Evolutionary conservation across 1,139 yeast species (phyloP).

Genomic region (Sugiyamaella xylanicola): DNA sequence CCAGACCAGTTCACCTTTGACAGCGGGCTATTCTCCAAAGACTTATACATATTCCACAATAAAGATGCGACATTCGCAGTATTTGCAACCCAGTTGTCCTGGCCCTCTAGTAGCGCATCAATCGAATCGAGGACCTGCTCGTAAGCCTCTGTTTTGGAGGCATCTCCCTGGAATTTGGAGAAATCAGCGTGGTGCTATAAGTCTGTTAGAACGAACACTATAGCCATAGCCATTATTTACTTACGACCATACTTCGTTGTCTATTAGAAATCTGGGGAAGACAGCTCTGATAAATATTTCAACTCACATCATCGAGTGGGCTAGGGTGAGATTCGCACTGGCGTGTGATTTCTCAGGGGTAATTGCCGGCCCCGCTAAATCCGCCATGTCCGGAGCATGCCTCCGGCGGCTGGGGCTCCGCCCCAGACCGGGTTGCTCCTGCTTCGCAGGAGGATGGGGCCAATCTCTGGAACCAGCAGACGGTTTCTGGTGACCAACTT

Average conservation of each 20-base stretch:
- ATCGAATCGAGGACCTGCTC: constrained; percentile 62
- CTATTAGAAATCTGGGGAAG: no score
- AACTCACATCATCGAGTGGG: not conserved
- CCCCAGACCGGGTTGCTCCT: no score
- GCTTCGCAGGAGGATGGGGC: no score
- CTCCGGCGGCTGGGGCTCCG: no score
- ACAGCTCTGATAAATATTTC: not conserved
- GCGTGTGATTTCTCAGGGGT: not conserved
- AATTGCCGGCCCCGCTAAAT: not conserved
- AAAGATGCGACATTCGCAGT: constrained; percentile 82
- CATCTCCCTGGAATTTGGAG: constrained; percentile 29
- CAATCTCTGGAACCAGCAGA: no score
- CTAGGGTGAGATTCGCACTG: not conserved
- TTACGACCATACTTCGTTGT: not conserved
- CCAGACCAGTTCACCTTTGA: constrained; percentile 86
- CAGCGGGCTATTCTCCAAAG: constrained; percentile 44
- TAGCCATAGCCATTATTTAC: not conserved
- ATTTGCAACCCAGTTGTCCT: constrained; percentile 84
- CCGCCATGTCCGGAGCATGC: no score
- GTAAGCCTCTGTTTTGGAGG: constrained; percentile 58
- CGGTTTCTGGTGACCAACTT: no score
- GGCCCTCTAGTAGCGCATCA: constrained; percentile 62
- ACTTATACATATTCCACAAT: constrained; percentile 83
- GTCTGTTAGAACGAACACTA: not conserved
- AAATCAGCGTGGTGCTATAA: constrained; percentile 37